A percentile compares a stretch with the other conserved stretches of the same genome.
phyloP scores from a whole-genome alignment of 768 basidiomycete genomes.

The Termitomyces sp. region DNA sequence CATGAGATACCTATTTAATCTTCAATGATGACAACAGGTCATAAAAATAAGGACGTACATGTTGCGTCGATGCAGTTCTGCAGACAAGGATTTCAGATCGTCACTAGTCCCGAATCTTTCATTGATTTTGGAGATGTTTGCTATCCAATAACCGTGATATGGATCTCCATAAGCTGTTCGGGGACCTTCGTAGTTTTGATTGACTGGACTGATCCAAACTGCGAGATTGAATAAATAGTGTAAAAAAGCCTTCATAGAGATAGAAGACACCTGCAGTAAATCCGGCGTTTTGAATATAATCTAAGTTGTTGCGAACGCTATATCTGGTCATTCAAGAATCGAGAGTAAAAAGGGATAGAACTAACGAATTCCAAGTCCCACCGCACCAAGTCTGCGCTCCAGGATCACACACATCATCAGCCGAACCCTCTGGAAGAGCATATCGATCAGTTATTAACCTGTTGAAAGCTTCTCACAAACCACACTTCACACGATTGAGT shows the following conservation, averaged over 20 bases:
- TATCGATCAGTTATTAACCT: slow-evolving; percentile 75
- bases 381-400: slow-evolving; percentile 70
- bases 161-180: slow-evolving; percentile 71
- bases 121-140: slow-evolving; percentile 59
- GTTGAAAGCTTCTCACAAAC: neutral
- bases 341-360: neutral
- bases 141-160: slow-evolving; percentile 85
- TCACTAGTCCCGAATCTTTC: slow-evolving; percentile 56
- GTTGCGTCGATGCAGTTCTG: slow-evolving; percentile 58
- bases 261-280: slow-evolving; percentile 61
- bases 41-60: slow-evolving; percentile 43
- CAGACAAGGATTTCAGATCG: slow-evolving; percentile 57
- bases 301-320: slow-evolving; percentile 67
- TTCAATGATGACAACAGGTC: neutral
- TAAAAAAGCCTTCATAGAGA: neutral
- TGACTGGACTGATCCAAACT: slow-evolving; percentile 85
- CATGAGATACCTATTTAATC: slow-evolving; percentile 59
- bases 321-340: neutral
- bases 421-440: slow-evolving; percentile 54
- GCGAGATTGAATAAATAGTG: neutral
- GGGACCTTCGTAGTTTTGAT: slow-evolving; percentile 71
- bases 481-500: neutral
- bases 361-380: slow-evolving; percentile 74
- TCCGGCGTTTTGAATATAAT: slow-evolving; percentile 79
- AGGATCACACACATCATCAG: slow-evolving; percentile 50